Evolutionary conservation across 768 basidiomycete species (phyloP).

Genomic region (Auricularia sp.): DNA sequence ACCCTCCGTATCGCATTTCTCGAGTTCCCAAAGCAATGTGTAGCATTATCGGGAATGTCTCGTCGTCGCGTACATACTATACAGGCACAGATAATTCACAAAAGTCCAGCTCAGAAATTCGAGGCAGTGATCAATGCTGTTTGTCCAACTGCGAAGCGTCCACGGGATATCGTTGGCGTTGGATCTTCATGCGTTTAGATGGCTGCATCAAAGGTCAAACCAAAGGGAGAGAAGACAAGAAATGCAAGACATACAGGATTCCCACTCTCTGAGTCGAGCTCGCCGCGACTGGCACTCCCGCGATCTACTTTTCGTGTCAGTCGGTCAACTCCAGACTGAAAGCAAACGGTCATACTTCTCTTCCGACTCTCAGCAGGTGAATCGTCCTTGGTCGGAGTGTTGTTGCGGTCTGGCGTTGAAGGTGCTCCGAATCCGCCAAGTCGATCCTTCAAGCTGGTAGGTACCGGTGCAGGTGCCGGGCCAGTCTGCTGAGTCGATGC

Average conservation of each 20-base stretch:
- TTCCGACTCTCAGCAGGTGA: conserved; percentile 58
- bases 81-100: not conserved
- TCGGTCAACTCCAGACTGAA: not conserved
- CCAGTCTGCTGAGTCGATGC: not conserved
- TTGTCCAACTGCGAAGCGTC: not conserved
- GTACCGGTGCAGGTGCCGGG: conserved; percentile 4
- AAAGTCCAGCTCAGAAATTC: not conserved
- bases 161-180: conserved; percentile 16
- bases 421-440: conserved; percentile 50
- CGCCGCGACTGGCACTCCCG: not conserved
- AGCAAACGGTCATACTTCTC: conserved; percentile 52
- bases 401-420: conserved; percentile 3
- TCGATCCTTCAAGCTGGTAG: conserved; percentile 42
- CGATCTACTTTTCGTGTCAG: not conserved
- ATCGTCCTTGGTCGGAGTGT: conserved; percentile 40
- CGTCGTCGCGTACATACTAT: not conserved
- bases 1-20: conserved; percentile 15
- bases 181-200: conserved; percentile 43
- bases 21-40: conserved; percentile 49
- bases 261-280: not conserved
- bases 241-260: not conserved
- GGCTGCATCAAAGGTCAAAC: not conserved
- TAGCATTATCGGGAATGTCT: conserved; percentile 40
- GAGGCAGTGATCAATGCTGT: not conserved
- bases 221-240: not conserved